Conservation (phyloP, 2,329 filamentous ascomycete genomes). For the Aspergillus felis region DNA sequence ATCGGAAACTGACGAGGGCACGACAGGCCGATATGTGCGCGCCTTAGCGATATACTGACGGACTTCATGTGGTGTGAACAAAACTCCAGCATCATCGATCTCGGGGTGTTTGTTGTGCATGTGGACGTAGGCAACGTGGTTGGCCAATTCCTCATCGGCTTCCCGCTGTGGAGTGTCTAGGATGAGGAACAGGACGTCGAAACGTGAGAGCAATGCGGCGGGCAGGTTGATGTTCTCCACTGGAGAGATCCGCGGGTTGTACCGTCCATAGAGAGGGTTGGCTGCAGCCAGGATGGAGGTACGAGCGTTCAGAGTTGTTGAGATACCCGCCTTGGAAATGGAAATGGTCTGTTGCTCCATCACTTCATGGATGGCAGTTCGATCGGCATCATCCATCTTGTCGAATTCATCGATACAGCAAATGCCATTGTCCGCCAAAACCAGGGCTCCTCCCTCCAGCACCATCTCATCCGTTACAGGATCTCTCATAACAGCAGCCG, state of each 20-base stretch:
- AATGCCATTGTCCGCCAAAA: constrained; percentile 75
- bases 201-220: constrained; percentile 93
- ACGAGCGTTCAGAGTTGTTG: constrained; percentile 91
- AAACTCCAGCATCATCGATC: constrained; percentile 59
- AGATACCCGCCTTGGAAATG: constrained; percentile 88
- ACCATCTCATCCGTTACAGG: constrained; percentile 77
- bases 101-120: constrained; percentile 95
- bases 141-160: constrained; percentile 84
- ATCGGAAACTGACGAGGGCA: constrained; percentile 81
- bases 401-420: constrained; percentile 85
- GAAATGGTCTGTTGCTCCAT: constrained; percentile 87
- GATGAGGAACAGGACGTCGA: constrained; percentile 94
- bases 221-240: constrained; percentile 99
- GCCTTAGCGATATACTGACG: constrained; percentile 94
- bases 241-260: constrained; percentile 94
- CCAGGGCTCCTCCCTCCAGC: constrained; percentile 73
- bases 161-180: constrained; percentile 91
- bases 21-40: constrained; percentile 78
- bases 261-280: constrained; percentile 95
- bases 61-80: constrained; percentile 90
- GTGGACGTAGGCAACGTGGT: constrained; percentile 93
- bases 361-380: constrained; percentile 79
- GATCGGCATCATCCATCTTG: constrained; percentile 76
- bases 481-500: constrained; percentile 75
- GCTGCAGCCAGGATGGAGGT: constrained; percentile 94